phyloP scores from a whole-genome alignment of 441 rosid genomes.

The Adansonia madagascariensis region DNA sequence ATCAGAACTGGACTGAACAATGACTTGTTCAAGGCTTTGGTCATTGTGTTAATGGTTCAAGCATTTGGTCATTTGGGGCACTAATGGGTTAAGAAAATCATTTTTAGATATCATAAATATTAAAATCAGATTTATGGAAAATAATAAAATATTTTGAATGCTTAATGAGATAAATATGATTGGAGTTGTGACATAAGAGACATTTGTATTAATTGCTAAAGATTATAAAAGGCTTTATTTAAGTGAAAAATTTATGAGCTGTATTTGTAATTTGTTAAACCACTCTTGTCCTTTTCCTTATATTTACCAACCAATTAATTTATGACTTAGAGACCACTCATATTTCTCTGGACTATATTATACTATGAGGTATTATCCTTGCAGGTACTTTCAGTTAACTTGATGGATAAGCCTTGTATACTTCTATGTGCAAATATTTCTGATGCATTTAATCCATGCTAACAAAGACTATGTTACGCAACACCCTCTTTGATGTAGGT shows the following conservation, averaged over 20 bases:
- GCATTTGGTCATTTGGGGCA: too few species aligned
- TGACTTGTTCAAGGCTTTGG: not conserved
- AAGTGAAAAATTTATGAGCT: not conserved
- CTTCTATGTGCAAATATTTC: not conserved
- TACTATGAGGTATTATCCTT: conserved; percentile 4
- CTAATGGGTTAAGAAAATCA: not conserved
- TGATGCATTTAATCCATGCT: not conserved
- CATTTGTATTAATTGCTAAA: not conserved
- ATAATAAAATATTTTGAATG: not conserved
- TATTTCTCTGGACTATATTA: not conserved
- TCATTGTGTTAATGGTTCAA: not conserved
- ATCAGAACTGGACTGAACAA: not conserved
- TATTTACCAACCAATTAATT: not conserved
- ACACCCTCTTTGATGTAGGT: not conserved
- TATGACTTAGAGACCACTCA: not conserved
- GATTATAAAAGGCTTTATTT: not conserved
- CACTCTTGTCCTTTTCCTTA: not conserved
- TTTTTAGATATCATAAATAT: not conserved
- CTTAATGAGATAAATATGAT: not conserved
- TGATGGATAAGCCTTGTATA: not conserved
- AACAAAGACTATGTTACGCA: not conserved
- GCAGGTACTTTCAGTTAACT: not conserved
- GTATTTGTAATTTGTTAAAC: not conserved
- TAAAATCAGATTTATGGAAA: not conserved
- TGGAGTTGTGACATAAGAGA: not conserved